Evolutionary conservation across 2,329 filamentous ascomycete genomes (phyloP).

Genomic region (Neocucurbitaria cava): DNA sequence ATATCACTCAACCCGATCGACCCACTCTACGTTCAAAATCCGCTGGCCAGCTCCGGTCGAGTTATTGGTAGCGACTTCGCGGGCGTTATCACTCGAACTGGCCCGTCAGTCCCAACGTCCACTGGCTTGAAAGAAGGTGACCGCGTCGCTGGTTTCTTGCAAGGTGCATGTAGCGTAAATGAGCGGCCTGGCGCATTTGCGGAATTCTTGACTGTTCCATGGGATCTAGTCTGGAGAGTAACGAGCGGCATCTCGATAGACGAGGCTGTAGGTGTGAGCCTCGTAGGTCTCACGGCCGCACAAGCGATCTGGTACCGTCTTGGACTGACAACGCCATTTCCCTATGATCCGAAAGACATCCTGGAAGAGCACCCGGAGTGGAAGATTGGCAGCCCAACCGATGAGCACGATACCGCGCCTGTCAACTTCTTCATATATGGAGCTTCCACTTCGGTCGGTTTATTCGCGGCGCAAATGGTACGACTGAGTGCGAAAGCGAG

Average conservation of each 20-base stretch:
- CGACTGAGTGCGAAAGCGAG: conserved; percentile 20
- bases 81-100: conserved; percentile 34
- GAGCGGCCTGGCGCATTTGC: conserved; percentile 56
- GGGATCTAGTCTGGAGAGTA: conserved; percentile 51
- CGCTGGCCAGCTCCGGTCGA: conserved; percentile 42
- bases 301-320: conserved; percentile 52
- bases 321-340: conserved; percentile 46
- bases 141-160: conserved; percentile 52
- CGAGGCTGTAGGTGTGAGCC: conserved; percentile 50
- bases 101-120: conserved; percentile 11
- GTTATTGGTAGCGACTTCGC: conserved; percentile 54
- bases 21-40: conserved; percentile 46
- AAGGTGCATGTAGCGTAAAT: conserved; percentile 54
- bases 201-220: conserved; percentile 47
- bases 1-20: conserved; percentile 44
- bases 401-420: not conserved
- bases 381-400: not conserved
- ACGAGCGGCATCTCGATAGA: conserved; percentile 43
- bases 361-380: conserved; percentile 19
- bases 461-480: conserved; percentile 45
- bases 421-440: conserved; percentile 41
- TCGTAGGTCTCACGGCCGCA: conserved; percentile 55
- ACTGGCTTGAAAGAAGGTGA: conserved; percentile 29
- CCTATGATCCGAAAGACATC: conserved; percentile 15
- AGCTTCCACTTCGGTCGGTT: conserved; percentile 44